A percentile compares a stretch with the other conserved stretches of the same genome.
phyloP scores from a whole-genome alignment of 441 rosid species.

The Aquilaria agallochum region DNA sequence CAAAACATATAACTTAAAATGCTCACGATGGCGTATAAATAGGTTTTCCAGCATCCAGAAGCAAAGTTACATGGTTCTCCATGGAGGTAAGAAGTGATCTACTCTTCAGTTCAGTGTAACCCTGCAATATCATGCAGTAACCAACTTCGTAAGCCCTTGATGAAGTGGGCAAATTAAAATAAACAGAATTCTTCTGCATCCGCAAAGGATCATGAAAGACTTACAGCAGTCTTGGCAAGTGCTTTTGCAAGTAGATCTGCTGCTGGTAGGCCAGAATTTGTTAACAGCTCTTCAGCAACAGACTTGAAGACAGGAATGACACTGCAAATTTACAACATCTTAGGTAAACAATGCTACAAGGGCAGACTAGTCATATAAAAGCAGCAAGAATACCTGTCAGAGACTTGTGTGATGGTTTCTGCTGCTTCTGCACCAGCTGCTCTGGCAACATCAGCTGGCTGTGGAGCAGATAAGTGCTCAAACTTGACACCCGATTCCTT shows the following conservation, averaged over 20 bases:
- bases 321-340: constrained; percentile 39
- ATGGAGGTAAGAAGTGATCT: constrained; percentile 83
- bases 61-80: constrained; percentile 82
- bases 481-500: constrained; percentile 85
- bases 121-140: constrained; percentile 40
- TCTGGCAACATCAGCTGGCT: constrained; percentile 76
- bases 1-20: background rate
- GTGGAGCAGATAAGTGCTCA: constrained; percentile 81
- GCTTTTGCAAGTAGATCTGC: constrained; percentile 89
- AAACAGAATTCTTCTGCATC: background rate
- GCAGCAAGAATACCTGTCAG: constrained; percentile 57
- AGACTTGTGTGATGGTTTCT: constrained; percentile 60
- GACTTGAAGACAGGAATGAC: constrained; percentile 82
- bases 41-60: constrained; percentile 68
- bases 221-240: constrained; percentile 80
- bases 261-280: constrained; percentile 66
- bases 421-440: constrained; percentile 73
- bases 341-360: background rate
- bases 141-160: background rate
- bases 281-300: constrained; percentile 74
- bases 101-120: constrained; percentile 79
- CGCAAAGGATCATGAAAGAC: constrained; percentile 17
- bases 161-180: background rate
- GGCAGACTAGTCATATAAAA: background rate
- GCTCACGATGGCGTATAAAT: constrained; percentile 72